phyloP scores from a whole-genome alignment of 2,329 filamentous ascomycete species.

The Pseudogymnoascus sp. region DNA sequence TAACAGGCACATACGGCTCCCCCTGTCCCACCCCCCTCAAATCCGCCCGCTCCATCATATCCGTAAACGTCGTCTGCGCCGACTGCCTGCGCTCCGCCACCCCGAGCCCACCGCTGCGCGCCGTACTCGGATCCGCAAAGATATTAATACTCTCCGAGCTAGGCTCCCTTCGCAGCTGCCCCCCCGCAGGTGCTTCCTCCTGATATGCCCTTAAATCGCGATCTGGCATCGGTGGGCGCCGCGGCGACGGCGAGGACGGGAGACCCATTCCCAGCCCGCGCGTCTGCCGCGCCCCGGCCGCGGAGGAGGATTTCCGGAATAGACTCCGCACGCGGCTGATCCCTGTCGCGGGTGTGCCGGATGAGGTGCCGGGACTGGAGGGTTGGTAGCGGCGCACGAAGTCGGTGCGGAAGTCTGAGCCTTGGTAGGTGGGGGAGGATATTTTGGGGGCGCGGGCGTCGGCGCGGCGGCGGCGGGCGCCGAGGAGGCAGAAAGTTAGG shows the following conservation, averaged over 20 bases:
- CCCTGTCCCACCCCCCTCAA: constrained; percentile 32
- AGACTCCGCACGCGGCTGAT: constrained; percentile 21
- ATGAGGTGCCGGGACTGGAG: constrained; percentile 17
- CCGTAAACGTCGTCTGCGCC: constrained; percentile 39
- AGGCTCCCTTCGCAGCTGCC: constrained; percentile 32
- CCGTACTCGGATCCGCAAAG: constrained; percentile 40
- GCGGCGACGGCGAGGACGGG: not conserved
- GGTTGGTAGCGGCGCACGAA: constrained; percentile 37
- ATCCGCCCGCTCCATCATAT: constrained; percentile 42
- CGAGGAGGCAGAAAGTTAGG: constrained; percentile 31
- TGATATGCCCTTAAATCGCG: not conserved
- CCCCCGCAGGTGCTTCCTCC: not conserved
- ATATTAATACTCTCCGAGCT: constrained; percentile 45
- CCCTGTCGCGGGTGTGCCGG: constrained; percentile 11
- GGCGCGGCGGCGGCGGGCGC: constrained; percentile 14
- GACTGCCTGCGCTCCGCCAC: constrained; percentile 15
- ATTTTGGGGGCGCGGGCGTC: constrained; percentile 36
- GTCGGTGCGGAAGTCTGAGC: constrained; percentile 38
- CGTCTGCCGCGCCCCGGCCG: not conserved
- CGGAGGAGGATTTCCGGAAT: constrained; percentile 19
- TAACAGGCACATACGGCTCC: constrained; percentile 33
- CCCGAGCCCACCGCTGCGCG: constrained; percentile 22
- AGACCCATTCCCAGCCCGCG: not conserved
- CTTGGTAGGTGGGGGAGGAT: constrained; percentile 45
- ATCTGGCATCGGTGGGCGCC: not conserved